Evolutionary conservation across 257 asterid species (phyloP).

Genomic region (Solanum bulbocastanum): DNA sequence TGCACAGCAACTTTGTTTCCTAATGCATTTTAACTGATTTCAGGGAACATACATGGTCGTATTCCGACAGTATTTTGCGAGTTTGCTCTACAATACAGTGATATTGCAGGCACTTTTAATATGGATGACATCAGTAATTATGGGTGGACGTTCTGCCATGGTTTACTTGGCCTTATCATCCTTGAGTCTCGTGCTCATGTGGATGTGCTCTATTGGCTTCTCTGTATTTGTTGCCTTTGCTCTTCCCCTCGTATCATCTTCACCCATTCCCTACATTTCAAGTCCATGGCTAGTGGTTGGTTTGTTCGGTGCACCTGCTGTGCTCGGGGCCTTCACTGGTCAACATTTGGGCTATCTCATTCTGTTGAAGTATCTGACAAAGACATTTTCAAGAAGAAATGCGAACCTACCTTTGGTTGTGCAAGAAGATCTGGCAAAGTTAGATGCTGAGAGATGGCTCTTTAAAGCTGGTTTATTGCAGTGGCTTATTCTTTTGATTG

Average conservation of each 20-base stretch:
- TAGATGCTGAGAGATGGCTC: conserved; percentile 97
- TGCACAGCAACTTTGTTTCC: background rate
- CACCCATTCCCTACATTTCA: conserved; percentile 73
- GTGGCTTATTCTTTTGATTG: conserved; percentile 61
- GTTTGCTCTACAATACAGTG: conserved; percentile 71
- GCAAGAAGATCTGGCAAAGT: conserved; percentile 50
- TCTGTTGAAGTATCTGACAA: conserved; percentile 42
- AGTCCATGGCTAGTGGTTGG: conserved; percentile 75
- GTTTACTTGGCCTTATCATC: conserved; percentile 50
- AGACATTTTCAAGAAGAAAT: conserved; percentile 25
- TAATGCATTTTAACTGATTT: conserved; percentile 6
- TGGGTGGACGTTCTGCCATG: conserved; percentile 73
- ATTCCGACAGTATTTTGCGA: conserved; percentile 58
- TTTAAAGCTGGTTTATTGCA: conserved; percentile 76
- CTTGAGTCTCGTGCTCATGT: conserved; percentile 64
- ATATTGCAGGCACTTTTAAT: conserved; percentile 71
- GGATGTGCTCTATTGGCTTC: conserved; percentile 60
- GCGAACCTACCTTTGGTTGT: conserved; percentile 34
- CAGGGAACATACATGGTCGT: conserved; percentile 89
- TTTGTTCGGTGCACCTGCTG: conserved; percentile 83
- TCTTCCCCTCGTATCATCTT: conserved; percentile 58
- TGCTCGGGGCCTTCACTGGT: conserved; percentile 81
- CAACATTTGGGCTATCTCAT: conserved; percentile 69
- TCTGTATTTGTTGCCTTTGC: conserved; percentile 44
- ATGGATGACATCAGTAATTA: conserved; percentile 56